Evolutionary conservation across 2,329 filamentous ascomycete species (phyloP), one percentile per base, ranked within the genome.

Genomic region (Talaromyces sp.): DNA sequence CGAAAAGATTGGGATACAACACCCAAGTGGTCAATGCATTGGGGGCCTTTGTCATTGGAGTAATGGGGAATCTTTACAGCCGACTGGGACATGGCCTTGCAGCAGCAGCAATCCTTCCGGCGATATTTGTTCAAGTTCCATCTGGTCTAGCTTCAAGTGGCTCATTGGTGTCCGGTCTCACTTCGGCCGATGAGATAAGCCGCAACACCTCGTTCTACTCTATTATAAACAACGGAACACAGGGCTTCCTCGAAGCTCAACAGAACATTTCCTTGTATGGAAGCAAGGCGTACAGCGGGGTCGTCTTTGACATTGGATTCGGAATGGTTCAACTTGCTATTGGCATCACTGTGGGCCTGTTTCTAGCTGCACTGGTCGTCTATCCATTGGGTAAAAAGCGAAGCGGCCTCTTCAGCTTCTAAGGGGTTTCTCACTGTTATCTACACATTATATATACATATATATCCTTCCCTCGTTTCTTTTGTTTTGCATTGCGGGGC

Each of bases 91-190:
- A 94, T 72, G 90, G 90, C 1, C 83, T 96, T 2, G 93, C 93
- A 0, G 92, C 92, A 0, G 91, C 92, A 0, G 90, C 91, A 4
- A 91, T 97, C 82, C 79, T 96, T 7, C 93, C 93, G 0, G 92
- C 90, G 18, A 96, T 97, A 67, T 96, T 96, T 65, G 85, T 88
- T 1, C 85, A 87, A 63, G 85, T 88, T 0, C 86, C 86, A 0
- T 85, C 82, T 5, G 86, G 86, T 4, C 76, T 88, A 3, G 83
- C 85, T 5, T 85, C 86, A 1, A 81, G 80, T 64, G 86, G 86
- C 1, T 83, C 80, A 14, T 73, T 88, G 28, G 79, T 88, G 2
- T 78, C 81, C 0, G 85, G 86, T n/a, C 77, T 88, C 57, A 79
- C 78, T 3, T 83, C 81, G 8, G 85, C 86, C 1, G 80, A 87